These are phyloP conservation scores for Trichosphaerium sp. DNA, from an alignment of 78 protist genomes.

Conservation along the genomic window DNA sequence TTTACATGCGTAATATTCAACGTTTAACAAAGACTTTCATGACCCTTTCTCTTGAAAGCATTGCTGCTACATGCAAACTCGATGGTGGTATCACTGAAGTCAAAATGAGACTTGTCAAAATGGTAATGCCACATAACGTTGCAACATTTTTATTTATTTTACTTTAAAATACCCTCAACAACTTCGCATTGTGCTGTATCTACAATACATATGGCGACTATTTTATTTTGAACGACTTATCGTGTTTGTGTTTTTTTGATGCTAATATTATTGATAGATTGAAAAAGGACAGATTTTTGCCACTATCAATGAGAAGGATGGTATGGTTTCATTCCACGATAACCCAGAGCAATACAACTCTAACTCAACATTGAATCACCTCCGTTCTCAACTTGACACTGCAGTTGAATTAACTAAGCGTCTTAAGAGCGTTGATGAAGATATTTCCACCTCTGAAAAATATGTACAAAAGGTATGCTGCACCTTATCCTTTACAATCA, in stretches of 20 bases:
- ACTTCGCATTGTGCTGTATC: no score
- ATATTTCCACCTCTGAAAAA: no score
- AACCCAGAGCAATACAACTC: constrained; percentile 30
- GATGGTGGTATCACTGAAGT: constrained; percentile 14
- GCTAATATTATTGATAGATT: constrained; percentile 10
- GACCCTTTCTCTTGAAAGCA: constrained; percentile 53
- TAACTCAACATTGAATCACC: background rate
- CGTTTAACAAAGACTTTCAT: constrained; percentile 60
- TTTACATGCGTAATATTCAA: constrained; percentile 32
- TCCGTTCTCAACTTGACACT: constrained; percentile 5
- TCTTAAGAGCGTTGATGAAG: constrained; percentile 24
- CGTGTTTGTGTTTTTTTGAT: background rate
- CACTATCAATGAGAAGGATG: constrained; percentile 37
- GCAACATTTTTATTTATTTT: background rate
- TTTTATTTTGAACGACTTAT: no score
- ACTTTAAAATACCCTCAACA: background rate
- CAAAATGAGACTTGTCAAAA: constrained; percentile 22
- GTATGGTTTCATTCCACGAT: constrained; percentile 55
- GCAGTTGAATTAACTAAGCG: background rate
- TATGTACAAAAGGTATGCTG: no score
- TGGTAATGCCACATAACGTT: constrained; percentile 21
- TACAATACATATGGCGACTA: no score
- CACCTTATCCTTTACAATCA: no score
- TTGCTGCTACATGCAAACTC: constrained; percentile 27
- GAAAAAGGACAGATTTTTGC: constrained; percentile 65